phyloP scores from a whole-genome alignment of 2,329 filamentous ascomycete genomes.

The Plenodomus biglobosus region DNA sequence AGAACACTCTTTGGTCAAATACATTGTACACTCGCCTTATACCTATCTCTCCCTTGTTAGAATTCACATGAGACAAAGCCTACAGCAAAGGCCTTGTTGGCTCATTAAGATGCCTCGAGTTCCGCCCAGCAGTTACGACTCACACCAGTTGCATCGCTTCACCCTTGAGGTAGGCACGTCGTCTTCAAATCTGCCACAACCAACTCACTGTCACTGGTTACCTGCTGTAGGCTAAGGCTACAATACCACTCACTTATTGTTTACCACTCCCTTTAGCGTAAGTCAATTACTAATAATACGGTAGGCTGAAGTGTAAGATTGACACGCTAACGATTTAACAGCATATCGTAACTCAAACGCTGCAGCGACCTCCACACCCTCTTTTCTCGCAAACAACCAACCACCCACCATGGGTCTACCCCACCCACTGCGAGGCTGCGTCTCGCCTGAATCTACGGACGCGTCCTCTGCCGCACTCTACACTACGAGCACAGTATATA shows the following conservation, averaged over 20 bases:
- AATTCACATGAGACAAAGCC: background rate
- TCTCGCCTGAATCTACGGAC: background rate
- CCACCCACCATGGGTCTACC: background rate
- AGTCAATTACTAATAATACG: background rate
- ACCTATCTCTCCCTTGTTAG: background rate
- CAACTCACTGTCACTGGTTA: background rate
- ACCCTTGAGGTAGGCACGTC: background rate
- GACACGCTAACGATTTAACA: background rate
- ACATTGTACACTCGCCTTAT: background rate
- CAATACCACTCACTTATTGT: background rate
- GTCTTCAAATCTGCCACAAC: background rate
- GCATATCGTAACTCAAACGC: background rate
- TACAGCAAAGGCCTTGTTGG: conserved; percentile 2
- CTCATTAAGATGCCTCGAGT: conserved; percentile 6
- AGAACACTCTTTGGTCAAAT: background rate
- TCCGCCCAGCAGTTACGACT: conserved; percentile 7
- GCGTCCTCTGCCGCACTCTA: background rate
- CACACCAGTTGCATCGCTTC: background rate
- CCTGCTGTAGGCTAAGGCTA: background rate
- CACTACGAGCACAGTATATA: conserved; percentile 1
- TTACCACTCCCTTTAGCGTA: background rate
- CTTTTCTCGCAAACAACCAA: background rate
- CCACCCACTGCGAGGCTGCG: background rate
- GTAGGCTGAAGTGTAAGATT: background rate
- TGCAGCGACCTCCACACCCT: background rate